Conservation (phyloP, 2,329 filamentous ascomycete genomes). For the Pestalotiopsis sp. region DNA sequence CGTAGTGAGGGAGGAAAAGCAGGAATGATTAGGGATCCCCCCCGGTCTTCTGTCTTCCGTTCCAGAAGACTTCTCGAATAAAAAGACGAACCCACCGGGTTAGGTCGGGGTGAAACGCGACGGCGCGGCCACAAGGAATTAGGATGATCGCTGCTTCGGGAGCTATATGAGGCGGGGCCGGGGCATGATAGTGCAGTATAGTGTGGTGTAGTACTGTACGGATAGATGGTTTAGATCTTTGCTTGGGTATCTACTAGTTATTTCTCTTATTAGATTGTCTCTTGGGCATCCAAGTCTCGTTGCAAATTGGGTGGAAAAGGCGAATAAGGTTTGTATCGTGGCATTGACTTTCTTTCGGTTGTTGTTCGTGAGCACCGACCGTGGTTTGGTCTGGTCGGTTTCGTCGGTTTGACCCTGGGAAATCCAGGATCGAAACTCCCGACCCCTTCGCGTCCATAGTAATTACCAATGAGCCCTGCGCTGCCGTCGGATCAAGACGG, state of each 20-base stretch:
- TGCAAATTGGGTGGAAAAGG: not conserved
- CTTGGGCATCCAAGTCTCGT: too few relatives aligned
- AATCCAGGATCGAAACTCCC: too few relatives aligned
- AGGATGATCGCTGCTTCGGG: constrained; percentile 2
- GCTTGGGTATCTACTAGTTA: not conserved
- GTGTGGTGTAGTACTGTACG: not conserved
- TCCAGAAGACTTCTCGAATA: constrained; percentile 1
- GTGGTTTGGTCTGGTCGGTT: too few relatives aligned
- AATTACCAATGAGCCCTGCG: too few relatives aligned
- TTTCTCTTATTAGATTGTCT: too few relatives aligned
- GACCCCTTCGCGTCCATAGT: too few relatives aligned
- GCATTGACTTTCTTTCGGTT: too few relatives aligned
- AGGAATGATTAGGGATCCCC: not conserved
- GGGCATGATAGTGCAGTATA: not conserved
- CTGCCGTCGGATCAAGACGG: too few relatives aligned
- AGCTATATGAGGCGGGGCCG: not conserved
- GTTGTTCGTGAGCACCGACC: too few relatives aligned
- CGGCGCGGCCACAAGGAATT: not conserved
- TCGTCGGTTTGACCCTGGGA: too few relatives aligned
- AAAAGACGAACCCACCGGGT: not conserved
- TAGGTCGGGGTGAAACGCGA: constrained; percentile 1
- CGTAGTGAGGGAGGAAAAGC: not conserved
- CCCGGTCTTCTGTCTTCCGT: not conserved
- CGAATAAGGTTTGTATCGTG: not conserved
- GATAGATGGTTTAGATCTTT: not conserved